Percentiles rank a stretch among this genome's conserved stretches.
Conservation (phyloP, 2,329 filamentous ascomycete species). For the Aureobasidium sp. region DNA sequence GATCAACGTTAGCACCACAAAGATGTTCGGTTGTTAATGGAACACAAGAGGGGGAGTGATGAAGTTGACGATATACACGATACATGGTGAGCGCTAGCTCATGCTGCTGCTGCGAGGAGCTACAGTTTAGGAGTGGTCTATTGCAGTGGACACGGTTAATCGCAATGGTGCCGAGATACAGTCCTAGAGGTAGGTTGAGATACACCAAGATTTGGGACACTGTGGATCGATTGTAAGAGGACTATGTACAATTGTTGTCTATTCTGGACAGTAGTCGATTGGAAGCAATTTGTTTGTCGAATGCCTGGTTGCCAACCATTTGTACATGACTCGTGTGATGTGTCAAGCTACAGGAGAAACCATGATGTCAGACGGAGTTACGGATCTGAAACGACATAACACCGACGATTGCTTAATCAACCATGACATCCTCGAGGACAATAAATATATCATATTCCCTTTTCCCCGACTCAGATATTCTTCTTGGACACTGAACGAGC, state of each 20-base stretch:
- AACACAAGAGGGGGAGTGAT: not conserved
- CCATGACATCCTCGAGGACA: not conserved
- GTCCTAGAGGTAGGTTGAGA: conserved; percentile 2
- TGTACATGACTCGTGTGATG: not conserved
- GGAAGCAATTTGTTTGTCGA: not conserved
- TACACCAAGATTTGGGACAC: not conserved
- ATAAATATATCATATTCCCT: not conserved
- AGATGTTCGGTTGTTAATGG: conserved; percentile 41
- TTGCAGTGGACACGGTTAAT: not conserved
- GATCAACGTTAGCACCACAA: conserved; percentile 59
- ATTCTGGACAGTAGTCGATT: not conserved
- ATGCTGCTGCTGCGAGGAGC: not conserved
- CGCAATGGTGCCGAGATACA: not conserved
- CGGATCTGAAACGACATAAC: not conserved
- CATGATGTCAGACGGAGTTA: not conserved
- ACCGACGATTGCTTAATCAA: not conserved
- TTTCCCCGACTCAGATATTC: not conserved
- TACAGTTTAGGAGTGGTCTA: not conserved
- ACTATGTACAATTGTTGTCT: not conserved
- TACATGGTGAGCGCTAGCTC: not conserved
- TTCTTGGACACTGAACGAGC: not conserved
- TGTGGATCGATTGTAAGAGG: not conserved
- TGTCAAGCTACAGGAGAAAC: not conserved
- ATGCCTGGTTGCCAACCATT: not conserved
- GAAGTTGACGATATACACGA: not conserved